These are phyloP conservation scores for Curvularia spicifera DNA, from an alignment of 2,329 filamentous ascomycete genomes.

Conservation along the genomic window DNA sequence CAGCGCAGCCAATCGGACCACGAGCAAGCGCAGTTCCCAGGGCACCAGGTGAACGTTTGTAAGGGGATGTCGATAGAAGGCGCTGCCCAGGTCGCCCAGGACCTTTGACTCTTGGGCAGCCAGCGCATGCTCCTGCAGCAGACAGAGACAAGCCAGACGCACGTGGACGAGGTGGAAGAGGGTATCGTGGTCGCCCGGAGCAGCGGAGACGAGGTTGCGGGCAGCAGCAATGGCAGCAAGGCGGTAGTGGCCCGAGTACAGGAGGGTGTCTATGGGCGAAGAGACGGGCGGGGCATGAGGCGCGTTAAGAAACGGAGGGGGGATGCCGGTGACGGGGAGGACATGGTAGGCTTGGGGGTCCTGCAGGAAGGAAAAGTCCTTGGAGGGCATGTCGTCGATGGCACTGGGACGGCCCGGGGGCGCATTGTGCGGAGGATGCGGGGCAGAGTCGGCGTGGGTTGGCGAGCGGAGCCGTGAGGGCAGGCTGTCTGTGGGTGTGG, in stretches of 20 bases:
- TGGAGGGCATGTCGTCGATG: constrained; percentile 54
- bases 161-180: constrained; percentile 83
- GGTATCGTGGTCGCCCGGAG: constrained; percentile 64
- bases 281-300: constrained; percentile 65
- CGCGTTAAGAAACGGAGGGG: constrained; percentile 72
- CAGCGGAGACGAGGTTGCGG: constrained; percentile 61
- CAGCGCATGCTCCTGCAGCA: constrained; percentile 69
- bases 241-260: constrained; percentile 78
- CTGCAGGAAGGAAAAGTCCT: constrained; percentile 68
- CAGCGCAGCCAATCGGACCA: constrained; percentile 82
- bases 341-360: constrained; percentile 64
- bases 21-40: constrained; percentile 84
- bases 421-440: constrained; percentile 28
- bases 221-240: constrained; percentile 74
- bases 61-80: constrained; percentile 59
- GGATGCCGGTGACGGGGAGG: constrained; percentile 68
- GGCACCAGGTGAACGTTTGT: constrained; percentile 67
- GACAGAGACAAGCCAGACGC: constrained; percentile 79
- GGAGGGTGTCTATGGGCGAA: constrained; percentile 70
- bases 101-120: constrained; percentile 67
- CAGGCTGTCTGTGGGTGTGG: constrained; percentile 6
- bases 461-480: constrained; percentile 34
- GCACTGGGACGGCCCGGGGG: constrained; percentile 14
- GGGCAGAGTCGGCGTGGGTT: constrained; percentile 24
- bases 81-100: constrained; percentile 66